Evolutionary conservation across 495 filamentous ascomycete species (phyloP), one percentile per base, ranked within the genome.

Genomic region (Jackrogersella multiformis): DNA sequence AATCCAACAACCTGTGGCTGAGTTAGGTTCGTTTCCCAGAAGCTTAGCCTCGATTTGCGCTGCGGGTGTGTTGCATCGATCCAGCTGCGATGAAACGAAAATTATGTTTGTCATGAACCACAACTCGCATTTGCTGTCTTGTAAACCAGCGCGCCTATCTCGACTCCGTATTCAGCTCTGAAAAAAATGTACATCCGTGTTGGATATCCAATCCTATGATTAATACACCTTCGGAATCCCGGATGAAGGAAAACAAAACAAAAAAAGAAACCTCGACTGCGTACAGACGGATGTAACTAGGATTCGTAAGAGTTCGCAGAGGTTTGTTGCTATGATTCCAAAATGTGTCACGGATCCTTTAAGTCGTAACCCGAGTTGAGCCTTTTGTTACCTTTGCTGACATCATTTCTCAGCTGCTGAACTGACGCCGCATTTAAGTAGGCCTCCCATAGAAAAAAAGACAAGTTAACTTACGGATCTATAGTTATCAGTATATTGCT

Each of bases 31-130:
- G 63, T 20, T 46, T 56, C 56, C 49, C 38, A 57, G 63, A 67
- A 67, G 63, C 59, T 71, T 67, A 67, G 63, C 68, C 57, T 71
- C 54, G 59, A 63, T 63, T 66, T 63, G 35, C 42, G 44, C 68
- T 70, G 68, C 68, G 38, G 68, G 63, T 67, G 68, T 62, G 68
- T 71, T 68, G 68, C 68, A 71, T 71, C 59, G 63, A 63, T 38
- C 68, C 63, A 67, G 63, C 68, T 71, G 62, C 68, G 61, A 71
- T 66, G 68, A 42, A 71, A 71, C 68, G 15, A 60, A 18, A 36
- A 30, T 28, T 54, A 32, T 52, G 68, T 64, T 67, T 63, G 55
- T 63, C 48, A 64, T 68, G 42, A 49, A 71, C 59, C 36, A 60
- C 68, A 71, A 62, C 48, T 68, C 58, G 58, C 68, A 61, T 67